A percentile compares a stretch with the other conserved stretches of the same genome.
phyloP scores from a whole-genome alignment of 1,284 basidiomycete genomes.

The Cryptococcus sp. region DNA sequence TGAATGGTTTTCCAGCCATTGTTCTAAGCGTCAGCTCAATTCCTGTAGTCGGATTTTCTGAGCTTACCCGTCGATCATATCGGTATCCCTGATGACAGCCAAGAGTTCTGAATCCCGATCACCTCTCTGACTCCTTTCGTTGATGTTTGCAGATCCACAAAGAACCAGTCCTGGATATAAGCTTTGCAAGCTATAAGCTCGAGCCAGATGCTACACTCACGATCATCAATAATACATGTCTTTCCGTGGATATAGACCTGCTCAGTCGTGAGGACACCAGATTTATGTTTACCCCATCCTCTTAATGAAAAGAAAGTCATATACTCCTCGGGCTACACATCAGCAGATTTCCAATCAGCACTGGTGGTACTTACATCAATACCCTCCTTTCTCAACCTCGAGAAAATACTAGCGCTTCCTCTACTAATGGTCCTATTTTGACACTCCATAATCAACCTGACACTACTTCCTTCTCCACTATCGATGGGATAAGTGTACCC shows the following conservation, averaged over 20 bases:
- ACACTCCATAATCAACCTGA: conserved; percentile 88
- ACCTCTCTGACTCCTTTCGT: conserved; percentile 91
- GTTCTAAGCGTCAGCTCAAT: conserved; percentile 52
- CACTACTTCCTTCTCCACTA: conserved; percentile 85
- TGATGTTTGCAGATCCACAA: conserved; percentile 99
- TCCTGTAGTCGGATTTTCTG: neutral
- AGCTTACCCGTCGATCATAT: conserved; percentile 82
- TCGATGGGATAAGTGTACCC: conserved; percentile 94
- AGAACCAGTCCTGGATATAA: conserved; percentile 66
- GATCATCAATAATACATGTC: conserved; percentile 88
- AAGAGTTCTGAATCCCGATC: conserved; percentile 96
- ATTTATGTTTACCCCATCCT: conserved; percentile 88
- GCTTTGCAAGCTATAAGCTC: neutral
- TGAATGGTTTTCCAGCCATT: conserved; percentile 92
- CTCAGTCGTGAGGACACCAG: conserved; percentile 82
- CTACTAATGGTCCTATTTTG: conserved; percentile 86
- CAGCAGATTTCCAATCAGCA: neutral
- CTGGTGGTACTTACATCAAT: conserved; percentile 63
- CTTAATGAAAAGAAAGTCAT: conserved; percentile 88
- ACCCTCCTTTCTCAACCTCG: conserved; percentile 75
- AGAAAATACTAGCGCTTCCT: conserved; percentile 90
- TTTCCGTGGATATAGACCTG: conserved; percentile 90
- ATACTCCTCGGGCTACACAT: conserved; percentile 76
- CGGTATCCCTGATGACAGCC: conserved; percentile 88
- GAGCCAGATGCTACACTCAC: conserved; percentile 17